A percentile compares a stretch with the other conserved stretches of the same genome.
Conservation (phyloP, 2,329 filamentous ascomycete species). For the Penicillium sp. region DNA sequence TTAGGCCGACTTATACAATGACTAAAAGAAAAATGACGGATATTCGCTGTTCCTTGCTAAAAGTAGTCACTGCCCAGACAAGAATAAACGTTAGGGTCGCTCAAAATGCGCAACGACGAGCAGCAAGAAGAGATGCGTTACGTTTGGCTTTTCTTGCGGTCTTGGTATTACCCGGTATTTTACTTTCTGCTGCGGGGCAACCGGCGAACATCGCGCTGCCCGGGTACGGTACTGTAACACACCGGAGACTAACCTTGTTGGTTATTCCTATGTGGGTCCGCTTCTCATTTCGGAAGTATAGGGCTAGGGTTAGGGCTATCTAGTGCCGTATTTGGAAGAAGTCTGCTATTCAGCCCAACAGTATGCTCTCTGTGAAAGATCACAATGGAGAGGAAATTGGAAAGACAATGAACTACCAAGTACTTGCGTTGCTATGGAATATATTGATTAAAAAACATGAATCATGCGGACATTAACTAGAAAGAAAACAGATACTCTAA, state of each 20-base stretch:
- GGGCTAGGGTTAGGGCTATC: not conserved
- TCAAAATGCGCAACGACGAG: not conserved
- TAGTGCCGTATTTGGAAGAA: not conserved
- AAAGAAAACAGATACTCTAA: not conserved
- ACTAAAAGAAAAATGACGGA: not conserved
- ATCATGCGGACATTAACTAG: not conserved
- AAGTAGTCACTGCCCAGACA: not conserved
- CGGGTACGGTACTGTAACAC: not conserved
- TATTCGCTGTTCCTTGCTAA: not conserved
- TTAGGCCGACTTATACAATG: not conserved
- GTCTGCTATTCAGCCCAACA: not conserved
- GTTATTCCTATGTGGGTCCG: not conserved
- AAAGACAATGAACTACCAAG: no score
- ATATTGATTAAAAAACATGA: not conserved
- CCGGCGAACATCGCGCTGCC: not conserved
- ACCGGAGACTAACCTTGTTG: not conserved
- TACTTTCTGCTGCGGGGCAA: not conserved
- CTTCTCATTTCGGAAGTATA: not conserved
- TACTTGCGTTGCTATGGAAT: not conserved
- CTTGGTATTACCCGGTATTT: not conserved
- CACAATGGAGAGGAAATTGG: no score
- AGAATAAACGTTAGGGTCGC: not conserved
- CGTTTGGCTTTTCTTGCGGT: not conserved
- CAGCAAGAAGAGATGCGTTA: conserved; percentile 1
- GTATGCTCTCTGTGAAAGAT: not conserved